Base-by-base conservation (phyloP, 768 basidiomycete species). In the Suillus spraguei region DNA sequence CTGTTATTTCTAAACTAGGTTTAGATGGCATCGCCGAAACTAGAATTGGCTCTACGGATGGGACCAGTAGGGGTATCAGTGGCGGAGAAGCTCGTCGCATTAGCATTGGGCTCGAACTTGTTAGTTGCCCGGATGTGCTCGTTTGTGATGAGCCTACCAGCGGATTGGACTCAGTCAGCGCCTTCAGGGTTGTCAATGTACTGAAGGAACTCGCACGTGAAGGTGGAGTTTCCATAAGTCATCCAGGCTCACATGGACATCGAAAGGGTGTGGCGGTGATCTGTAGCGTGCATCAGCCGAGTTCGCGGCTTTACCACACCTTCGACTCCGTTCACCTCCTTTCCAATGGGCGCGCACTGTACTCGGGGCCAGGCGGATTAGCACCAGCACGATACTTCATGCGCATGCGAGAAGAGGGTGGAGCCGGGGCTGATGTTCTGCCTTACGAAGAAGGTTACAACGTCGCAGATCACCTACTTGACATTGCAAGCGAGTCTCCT, bases 81-180 rank as follows among this genome's bases (percentile, higher is more conserved):
- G 95, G 95, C 13, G 95, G 95, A 11, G 95, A 97, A 75, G 92
- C 92, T 82, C 83, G 95, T 53, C 80, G 95, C 58, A 91, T 97
- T 6, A 94, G 90, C 63, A 96, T 97, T 64, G 95, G 94, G 6
- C 77, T 95, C 42, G 95, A 97, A 77, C 82, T 97, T 11, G 88
- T 97, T 55, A 89, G 92, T 0, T 82, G 84, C 46, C 95, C 95
- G 0, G 92, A 95, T 70, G 81, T 97, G 13, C 75, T 97, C 47
- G 86, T 97, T 35, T 81, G 95, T 38, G 95, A 97, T 69, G 95
- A 97, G 70, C 95, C 95, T 8, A 90, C 90, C 2, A 74, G 72
- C 80, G 91, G 92, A 9, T 80, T 97, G 64, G 95, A 97, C 73
- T 94, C 93, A 0, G 92, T 95, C 8, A 94, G 92, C 28, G 95